These are phyloP conservation scores for Protea cynaroides DNA, from an alignment of 164 flowering plant species.

Conservation along the genomic window DNA sequence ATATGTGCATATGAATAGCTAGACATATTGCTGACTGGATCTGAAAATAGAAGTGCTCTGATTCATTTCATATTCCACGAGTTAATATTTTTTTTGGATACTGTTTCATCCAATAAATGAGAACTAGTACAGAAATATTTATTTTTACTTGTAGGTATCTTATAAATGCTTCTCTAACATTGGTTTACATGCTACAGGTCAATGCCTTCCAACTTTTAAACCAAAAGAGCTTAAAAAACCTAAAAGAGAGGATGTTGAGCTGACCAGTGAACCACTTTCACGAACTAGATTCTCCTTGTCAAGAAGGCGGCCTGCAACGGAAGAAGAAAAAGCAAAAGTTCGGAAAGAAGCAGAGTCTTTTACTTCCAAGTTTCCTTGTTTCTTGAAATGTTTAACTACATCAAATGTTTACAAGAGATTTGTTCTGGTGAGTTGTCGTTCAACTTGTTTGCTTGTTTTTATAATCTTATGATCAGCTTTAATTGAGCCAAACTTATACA, in stretches of 20 bases:
- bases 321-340: background rate
- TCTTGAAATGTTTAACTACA: background rate
- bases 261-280: background rate
- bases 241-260: background rate
- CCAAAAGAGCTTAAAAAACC: background rate
- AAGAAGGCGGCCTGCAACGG: background rate
- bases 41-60: no score
- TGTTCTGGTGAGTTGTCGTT: conserved; percentile 2
- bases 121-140: no score
- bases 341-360: conserved; percentile 10
- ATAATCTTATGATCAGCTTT: background rate
- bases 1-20: background rate
- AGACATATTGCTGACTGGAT: no score
- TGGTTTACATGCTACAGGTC: background rate
- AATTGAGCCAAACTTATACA: no score
- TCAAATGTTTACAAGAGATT: background rate
- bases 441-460: background rate
- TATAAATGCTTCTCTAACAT: no score
- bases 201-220: background rate
- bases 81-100: no score
- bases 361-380: conserved; percentile 12
- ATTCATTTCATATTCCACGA: no score
- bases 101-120: no score
- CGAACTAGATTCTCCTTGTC: background rate
- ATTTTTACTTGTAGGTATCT: no score